Evolutionary conservation across 139 green algal species (phyloP).

Genomic region (Chlamydomonas incerta): DNA sequence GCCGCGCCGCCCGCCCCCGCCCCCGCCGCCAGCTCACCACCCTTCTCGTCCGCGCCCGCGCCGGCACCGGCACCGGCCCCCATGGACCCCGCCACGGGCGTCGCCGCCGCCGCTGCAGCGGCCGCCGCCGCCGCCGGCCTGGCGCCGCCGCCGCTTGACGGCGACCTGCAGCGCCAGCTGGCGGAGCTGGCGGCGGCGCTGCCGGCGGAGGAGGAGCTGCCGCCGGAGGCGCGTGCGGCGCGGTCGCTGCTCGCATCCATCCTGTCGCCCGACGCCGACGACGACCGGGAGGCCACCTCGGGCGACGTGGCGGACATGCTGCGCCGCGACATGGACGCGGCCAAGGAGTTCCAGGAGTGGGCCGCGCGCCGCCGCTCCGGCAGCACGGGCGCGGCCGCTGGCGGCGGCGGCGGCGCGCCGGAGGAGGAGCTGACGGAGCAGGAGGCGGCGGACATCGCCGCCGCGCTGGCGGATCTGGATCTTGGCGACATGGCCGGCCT

Average conservation of each 20-base stretch:
- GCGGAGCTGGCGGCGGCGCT: constrained; percentile 12
- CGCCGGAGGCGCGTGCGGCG: neutral
- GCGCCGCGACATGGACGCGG: neutral
- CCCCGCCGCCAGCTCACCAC: too few relatives aligned
- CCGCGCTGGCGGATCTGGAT: constrained; percentile 9
- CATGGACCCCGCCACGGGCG: too few relatives aligned
- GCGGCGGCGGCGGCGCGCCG: neutral
- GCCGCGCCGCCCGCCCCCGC: neutral
- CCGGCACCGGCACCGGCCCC: neutral
- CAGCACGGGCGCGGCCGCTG: neutral
- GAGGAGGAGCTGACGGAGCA: neutral
- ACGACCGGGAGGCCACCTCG: neutral
- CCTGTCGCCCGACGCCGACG: neutral
- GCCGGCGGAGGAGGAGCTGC: neutral
- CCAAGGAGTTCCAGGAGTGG: constrained; percentile 7
- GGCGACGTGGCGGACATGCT: constrained; percentile 19
- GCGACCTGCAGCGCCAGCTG: constrained; percentile 1
- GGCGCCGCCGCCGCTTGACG: neutral
- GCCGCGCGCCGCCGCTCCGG: neutral
- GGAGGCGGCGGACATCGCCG: constrained; percentile 14
- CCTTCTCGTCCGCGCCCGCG: too few relatives aligned
- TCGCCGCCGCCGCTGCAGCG: too few relatives aligned
- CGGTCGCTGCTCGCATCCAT: neutral
- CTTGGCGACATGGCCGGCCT: neutral
- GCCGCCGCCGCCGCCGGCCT: neutral